A percentile compares a stretch with the other conserved stretches of the same genome.
phyloP scores from a whole-genome alignment of 2,329 filamentous ascomycete genomes.

The Colletotrichum sp. region DNA sequence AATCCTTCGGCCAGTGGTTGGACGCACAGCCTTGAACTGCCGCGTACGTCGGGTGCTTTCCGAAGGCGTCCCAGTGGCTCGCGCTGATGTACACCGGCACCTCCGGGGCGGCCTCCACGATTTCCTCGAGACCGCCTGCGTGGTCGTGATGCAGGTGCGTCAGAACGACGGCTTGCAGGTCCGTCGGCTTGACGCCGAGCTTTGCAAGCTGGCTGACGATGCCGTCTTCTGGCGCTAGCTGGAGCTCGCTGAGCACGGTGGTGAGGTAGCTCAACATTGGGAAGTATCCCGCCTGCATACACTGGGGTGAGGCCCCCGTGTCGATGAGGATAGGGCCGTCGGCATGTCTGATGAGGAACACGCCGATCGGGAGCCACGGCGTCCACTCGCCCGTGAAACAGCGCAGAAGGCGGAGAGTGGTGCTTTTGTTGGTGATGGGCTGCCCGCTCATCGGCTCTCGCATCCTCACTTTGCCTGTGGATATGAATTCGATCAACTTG shows the following conservation, averaged over 20 bases:
- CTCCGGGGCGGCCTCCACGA: slow-evolving; percentile 26
- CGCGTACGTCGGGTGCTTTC: slow-evolving; percentile 29
- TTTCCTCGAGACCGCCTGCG: slow-evolving; percentile 25
- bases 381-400: slow-evolving; percentile 24
- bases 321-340: slow-evolving; percentile 27
- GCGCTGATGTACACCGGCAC: slow-evolving; percentile 28
- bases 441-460: slow-evolving; percentile 19
- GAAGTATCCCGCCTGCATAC: slow-evolving; percentile 24
- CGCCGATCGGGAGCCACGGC: slow-evolving; percentile 23
- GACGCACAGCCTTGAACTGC: slow-evolving; percentile 33
- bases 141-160: slow-evolving; percentile 36
- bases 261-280: slow-evolving; percentile 22
- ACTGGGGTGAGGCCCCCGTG: slow-evolving; percentile 25
- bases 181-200: slow-evolving; percentile 23
- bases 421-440: slow-evolving; percentile 21
- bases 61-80: slow-evolving; percentile 33
- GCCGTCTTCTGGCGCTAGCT: slow-evolving; percentile 19
- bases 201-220: slow-evolving; percentile 23
- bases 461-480: slow-evolving; percentile 25
- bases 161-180: slow-evolving; percentile 30
- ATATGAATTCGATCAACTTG: slow-evolving; percentile 13
- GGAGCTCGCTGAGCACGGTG: slow-evolving; percentile 4
- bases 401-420: slow-evolving; percentile 23
- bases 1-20: slow-evolving; percentile 33
- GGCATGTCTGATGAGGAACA: slow-evolving; percentile 25